phyloP scores from a whole-genome alignment of 345 rosid genomes.

The Citropsis articulata region DNA sequence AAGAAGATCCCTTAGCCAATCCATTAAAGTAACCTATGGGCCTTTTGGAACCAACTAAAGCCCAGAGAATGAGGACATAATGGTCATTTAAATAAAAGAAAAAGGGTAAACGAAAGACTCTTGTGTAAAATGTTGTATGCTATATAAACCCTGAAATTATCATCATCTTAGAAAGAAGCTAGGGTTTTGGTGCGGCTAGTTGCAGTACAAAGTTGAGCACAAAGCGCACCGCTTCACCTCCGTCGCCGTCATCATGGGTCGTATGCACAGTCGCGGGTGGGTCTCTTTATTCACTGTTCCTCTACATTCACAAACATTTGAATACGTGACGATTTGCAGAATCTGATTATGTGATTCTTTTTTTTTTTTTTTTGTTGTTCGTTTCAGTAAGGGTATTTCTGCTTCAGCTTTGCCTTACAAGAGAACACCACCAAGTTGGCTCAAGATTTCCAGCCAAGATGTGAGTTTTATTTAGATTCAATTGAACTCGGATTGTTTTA shows the following conservation, averaged over 20 bases:
- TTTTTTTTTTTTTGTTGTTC: background rate
- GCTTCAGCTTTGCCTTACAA: slow-evolving; percentile 58
- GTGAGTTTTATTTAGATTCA: slow-evolving; percentile 27
- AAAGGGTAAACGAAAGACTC: background rate
- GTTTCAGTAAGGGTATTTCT: slow-evolving; percentile 54
- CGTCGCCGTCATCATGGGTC: slow-evolving; percentile 44
- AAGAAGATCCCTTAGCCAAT: no score
- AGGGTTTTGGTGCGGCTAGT: slow-evolving; percentile 27
- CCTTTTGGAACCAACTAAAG: background rate
- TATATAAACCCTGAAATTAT: slow-evolving; percentile 2
- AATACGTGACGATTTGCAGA: no score
- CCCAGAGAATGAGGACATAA: background rate
- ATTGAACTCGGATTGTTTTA: background rate
- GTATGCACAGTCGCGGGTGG: slow-evolving; percentile 59
- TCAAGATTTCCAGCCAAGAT: slow-evolving; percentile 52
- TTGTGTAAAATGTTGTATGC: background rate
- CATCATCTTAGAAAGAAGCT: background rate
- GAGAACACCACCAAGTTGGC: slow-evolving; percentile 59
- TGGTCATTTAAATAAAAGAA: background rate
- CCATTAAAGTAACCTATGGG: no score
- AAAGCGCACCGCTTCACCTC: background rate
- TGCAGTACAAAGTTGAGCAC: slow-evolving; percentile 1
- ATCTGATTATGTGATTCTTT: background rate
- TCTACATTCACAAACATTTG: background rate
- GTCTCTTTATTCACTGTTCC: background rate